Conservation (phyloP, 148 eudicot genomes). For the Fagopyrum esculentum region DNA sequence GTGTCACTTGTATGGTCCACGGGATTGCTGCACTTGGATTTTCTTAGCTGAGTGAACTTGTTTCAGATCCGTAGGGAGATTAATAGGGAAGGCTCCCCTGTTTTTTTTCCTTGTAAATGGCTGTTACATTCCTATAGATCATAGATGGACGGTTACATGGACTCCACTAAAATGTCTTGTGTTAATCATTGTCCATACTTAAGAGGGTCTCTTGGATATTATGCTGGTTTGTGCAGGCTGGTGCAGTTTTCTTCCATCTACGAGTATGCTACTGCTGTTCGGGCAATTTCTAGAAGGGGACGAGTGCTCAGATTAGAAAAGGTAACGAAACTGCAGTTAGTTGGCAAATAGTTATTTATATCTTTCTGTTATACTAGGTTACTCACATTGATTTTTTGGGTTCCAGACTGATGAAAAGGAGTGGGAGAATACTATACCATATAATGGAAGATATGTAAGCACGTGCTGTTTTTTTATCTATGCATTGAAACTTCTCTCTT, state of each 20-base stretch:
- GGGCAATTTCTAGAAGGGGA: constrained; percentile 32
- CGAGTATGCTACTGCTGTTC: constrained; percentile 35
- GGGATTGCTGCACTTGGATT: neutral
- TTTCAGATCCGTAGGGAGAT: neutral
- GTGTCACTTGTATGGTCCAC: neutral
- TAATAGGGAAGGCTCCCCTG: neutral
- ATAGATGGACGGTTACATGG: neutral
- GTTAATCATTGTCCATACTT: neutral
- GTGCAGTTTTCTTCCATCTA: constrained; percentile 41
- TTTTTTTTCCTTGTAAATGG: neutral
- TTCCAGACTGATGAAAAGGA: constrained; percentile 41
- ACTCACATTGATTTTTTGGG: constrained; percentile 10
- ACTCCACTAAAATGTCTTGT: neutral
- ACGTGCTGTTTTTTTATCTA: neutral
- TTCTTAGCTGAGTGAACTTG: neutral
- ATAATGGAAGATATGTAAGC: constrained; percentile 65
- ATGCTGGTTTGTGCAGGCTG: constrained; percentile 35
- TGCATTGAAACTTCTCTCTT: neutral
- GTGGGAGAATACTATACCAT: constrained; percentile 43
- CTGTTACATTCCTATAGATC: neutral
- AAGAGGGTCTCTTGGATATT: neutral
- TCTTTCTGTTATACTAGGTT: neutral
- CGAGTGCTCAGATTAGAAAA: constrained; percentile 42
- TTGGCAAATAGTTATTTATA: neutral
- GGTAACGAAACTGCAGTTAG: constrained; percentile 24